A percentile compares a stretch with the other conserved stretches of the same genome.
Conservation (phyloP, 768 basidiomycete species). For the Rhodotorula graminis region DNA sequence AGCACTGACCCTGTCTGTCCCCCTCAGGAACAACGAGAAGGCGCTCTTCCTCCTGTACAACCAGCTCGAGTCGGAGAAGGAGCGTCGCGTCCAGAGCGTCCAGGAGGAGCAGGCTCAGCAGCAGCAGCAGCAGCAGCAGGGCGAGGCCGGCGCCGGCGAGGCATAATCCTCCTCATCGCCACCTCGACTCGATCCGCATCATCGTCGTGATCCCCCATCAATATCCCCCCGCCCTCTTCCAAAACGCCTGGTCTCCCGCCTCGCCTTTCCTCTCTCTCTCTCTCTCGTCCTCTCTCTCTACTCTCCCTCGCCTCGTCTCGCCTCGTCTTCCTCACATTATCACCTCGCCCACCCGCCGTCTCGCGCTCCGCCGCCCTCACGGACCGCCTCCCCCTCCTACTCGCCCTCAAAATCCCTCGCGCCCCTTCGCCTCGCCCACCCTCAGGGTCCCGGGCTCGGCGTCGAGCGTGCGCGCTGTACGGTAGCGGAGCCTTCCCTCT, state of each 20-base stretch:
- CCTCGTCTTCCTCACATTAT: neutral
- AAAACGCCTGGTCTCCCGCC: neutral
- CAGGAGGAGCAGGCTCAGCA: constrained; percentile 26
- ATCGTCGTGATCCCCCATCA: no score
- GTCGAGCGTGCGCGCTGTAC: no score
- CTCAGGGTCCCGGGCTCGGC: no score
- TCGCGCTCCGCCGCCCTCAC: no score
- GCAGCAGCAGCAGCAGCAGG: constrained; percentile 14
- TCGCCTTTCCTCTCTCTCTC: neutral
- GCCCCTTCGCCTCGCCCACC: no score
- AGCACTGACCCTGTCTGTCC: neutral
- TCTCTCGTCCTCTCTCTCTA: neutral
- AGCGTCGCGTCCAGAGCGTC: constrained; percentile 39
- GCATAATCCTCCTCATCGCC: neutral
- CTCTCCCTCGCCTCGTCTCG: neutral
- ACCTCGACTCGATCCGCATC: no score
- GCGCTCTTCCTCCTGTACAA: constrained; percentile 95
- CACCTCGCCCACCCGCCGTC: no score
- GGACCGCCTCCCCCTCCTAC: no score
- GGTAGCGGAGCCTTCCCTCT: no score
- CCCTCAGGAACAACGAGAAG: constrained; percentile 73
- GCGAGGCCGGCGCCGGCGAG: constrained; percentile 6
- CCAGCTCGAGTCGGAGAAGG: constrained; percentile 64
- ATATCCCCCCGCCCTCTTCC: no score
- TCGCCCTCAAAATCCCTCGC: no score